Base-by-base conservation (phyloP, 192 early-diverging fungal genomes). In the Coemansia guatemalensis region DNA sequence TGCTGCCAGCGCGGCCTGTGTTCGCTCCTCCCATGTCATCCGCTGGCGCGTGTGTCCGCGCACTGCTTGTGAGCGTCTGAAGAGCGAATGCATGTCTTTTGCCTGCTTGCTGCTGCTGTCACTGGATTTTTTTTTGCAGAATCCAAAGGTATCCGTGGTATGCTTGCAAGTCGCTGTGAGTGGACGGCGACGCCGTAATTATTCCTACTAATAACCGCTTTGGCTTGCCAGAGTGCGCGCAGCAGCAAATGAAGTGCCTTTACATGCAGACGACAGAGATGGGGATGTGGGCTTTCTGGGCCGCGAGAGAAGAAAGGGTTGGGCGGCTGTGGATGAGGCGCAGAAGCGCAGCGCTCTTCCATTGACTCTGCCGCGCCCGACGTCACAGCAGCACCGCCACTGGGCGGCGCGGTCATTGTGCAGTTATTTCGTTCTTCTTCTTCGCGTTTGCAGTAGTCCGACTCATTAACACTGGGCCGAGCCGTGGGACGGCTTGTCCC, bases 1-100 rank as follows among this genome's bases (percentile, higher is more conserved):
- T 2, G 75, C 75, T 29, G 75, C 75, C 33, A 78, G 50, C 8
- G 75, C 75, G 21, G 70, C 75, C 8, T 64, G 66, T 8, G 75
- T 63, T 1, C 75, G 69, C 56, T 78, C 75, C 23, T 78, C 75
- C 75, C 75, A 78, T 27, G 75, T 78, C 50, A 56, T 64, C 2
- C 63, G 70, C 63, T 69, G 73, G 2, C 71, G 65, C 35, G 62
- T 48, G 48, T 48, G 63, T 17, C 70, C 70, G 52, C 64, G 66
- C 23, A 58, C 39, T n/a, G 75, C 62, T 58, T 71, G 64, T 7
- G 74, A 64, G 41, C 74, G 74, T 22, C 74, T 57, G 52, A 78
- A 78, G 33, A 78, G 32, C 6, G 69, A 69, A 33, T 64, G 75
- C 75, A 78, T 78, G 18, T 8, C 12, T 26, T 41, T 18, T 22